Evolutionary conservation across 208 protist species (phyloP), one percentile per base, ranked within the genome.

Genomic region (Trypanosoma scelopori): DNA sequence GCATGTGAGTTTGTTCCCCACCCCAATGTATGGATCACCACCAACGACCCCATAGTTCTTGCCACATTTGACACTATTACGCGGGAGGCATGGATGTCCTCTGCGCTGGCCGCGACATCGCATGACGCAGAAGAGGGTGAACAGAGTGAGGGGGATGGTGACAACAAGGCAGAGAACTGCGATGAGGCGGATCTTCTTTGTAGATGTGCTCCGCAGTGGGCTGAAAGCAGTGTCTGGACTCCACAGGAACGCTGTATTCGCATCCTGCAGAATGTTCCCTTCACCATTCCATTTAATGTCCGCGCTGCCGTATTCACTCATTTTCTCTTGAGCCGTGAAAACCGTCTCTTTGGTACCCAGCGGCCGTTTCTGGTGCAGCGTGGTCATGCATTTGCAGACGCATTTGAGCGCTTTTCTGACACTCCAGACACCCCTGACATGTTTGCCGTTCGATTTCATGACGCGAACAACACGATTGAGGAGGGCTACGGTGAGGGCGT

Each of bases 401-500:
- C 79, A 45, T 97, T 85, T 71, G 76, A 82, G 12, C 61, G 71
- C 22, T 87, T 97, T 49, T 63, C 59, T 56, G 66, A 74, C 60
- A 46, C 69, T 55, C 76, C 78, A 30, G 68, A 80, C 71, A 78
- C 72, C 65, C 49, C 52, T 39, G 65, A 78, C 52, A 69, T 87
- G 78, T 70, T 83, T 59, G 27, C 56, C 60, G 82, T 96, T 63
- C 84, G 89, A 69, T 86, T 91, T 58, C 51, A 56, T 45, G 69
- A 55, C 64, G 56, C 74, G 49, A 59, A 76, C 69, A 52, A 68
- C 35, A 45, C 59, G 13, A 32, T 88, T 30, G 93, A 98, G 75
- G 78, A 77, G 11, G 95, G 95, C 58, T 95, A 96, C 65, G 95
- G 95, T 45, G 76, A 87, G 13, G 95, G 95, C 30, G 89, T 97